Percentiles rank a stretch among this genome's conserved stretches.
Evolutionary conservation across 441 rosid genomes (phyloP).

Genomic region (Eugenia klotzschiana): DNA sequence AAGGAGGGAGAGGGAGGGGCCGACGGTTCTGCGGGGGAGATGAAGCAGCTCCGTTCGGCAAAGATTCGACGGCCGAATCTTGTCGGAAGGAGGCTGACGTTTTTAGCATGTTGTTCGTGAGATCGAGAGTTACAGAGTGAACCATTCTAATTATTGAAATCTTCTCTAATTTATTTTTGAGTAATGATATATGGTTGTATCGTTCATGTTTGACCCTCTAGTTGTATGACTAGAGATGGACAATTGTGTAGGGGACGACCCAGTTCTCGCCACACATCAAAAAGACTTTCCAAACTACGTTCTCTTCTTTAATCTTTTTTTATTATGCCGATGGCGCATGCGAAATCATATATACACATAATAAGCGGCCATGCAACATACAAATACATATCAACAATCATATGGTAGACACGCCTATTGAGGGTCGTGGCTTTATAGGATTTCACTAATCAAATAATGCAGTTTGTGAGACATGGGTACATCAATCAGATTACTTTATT

Average conservation of each 20-base stretch:
- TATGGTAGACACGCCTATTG: no score
- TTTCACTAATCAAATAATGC: no score
- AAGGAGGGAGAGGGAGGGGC: neutral
- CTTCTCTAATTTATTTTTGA: neutral
- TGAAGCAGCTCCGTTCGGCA: neutral
- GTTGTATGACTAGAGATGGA: neutral
- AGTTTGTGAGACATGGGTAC: no score
- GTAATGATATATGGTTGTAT: neutral
- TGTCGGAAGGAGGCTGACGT: neutral
- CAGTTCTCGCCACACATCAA: no score
- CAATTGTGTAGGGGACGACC: neutral
- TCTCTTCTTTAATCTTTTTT: no score
- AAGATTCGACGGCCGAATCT: neutral
- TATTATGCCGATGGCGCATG: no score
- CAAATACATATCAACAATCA: no score
- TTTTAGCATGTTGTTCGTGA: neutral
- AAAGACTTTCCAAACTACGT: no score
- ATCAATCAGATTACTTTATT: no score
- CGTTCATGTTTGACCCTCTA: neutral
- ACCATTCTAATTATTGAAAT: neutral
- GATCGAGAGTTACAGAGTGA: neutral
- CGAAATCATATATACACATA: no score
- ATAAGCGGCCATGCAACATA: no score
- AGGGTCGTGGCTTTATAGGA: no score
- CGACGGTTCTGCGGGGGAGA: neutral